Conservation (phyloP, 352 stramenopile genomes). For the Thraustochytrium sp. region DNA sequence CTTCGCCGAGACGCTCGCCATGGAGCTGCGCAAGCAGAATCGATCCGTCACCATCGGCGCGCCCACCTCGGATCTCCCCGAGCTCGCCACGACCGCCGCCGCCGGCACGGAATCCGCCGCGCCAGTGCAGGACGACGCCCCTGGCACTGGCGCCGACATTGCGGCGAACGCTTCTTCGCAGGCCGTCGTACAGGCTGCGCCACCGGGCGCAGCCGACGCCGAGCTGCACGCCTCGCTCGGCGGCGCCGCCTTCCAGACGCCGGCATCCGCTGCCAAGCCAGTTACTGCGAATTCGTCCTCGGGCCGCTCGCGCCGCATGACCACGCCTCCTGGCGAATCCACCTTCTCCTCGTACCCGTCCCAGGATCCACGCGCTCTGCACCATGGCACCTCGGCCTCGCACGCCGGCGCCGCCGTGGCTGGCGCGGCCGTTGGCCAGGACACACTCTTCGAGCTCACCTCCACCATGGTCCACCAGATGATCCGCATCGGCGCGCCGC, state of each 20-base stretch:
- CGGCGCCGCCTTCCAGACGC: neutral
- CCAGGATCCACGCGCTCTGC: no score
- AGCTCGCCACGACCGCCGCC: neutral
- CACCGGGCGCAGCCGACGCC: neutral
- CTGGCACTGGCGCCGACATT: no score
- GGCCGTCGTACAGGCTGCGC: neutral
- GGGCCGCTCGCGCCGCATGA: neutral
- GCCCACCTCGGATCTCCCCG: neutral
- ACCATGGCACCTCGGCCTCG: neutral
- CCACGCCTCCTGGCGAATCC: neutral
- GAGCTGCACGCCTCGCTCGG: neutral
- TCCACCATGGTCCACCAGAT: constrained; percentile 29
- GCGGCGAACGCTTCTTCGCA: no score
- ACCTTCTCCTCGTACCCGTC: neutral
- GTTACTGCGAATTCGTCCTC: neutral
- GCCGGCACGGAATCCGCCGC: neutral
- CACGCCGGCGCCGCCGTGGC: neutral
- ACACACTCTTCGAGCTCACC: constrained; percentile 18
- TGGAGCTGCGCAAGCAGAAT: constrained; percentile 9
- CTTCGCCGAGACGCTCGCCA: neutral
- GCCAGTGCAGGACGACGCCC: no score
- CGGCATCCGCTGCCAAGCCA: neutral
- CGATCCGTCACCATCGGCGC: neutral
- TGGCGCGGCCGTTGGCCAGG: neutral
- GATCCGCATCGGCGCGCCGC: constrained; percentile 20